Percentiles rank a stretch among this genome's conserved stretches.
Evolutionary conservation across 179 eudicot genomes (phyloP).

Genomic region (Spinacia oleracea): DNA sequence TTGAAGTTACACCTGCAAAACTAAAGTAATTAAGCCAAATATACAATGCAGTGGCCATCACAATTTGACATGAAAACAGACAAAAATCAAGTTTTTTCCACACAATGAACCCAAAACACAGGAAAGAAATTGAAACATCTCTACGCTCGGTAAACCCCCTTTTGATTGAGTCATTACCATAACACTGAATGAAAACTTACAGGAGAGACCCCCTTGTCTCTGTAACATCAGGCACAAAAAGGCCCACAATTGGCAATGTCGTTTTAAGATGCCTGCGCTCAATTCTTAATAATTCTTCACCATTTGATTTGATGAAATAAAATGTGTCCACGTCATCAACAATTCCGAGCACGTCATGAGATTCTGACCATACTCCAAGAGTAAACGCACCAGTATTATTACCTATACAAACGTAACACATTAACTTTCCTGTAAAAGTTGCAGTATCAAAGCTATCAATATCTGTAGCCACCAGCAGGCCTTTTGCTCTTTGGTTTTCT

Average conservation of each 20-base stretch:
- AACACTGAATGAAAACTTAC: conserved; percentile 52
- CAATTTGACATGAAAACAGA: conserved; percentile 6
- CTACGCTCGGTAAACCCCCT: not conserved
- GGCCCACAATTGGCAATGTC: conserved; percentile 55
- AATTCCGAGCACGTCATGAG: conserved; percentile 83
- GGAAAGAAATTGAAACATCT: conserved; percentile 17
- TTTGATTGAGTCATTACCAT: not conserved
- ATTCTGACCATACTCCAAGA: conserved; percentile 88
- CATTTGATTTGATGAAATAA: conserved; percentile 84
- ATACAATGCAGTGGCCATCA: conserved; percentile 7
- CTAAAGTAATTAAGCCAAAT: conserved; percentile 21
- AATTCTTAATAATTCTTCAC: conserved; percentile 83
- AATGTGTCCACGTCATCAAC: conserved; percentile 64
- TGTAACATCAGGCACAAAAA: conserved; percentile 51
- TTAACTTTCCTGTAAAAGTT: conserved; percentile 3
- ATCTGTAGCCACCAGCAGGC: not conserved
- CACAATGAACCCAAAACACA: not conserved
- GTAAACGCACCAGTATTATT: conserved; percentile 43
- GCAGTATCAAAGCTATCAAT: not conserved
- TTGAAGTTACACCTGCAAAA: conserved; percentile 80
- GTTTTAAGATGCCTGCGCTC: conserved; percentile 60
- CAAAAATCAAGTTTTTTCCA: not conserved
- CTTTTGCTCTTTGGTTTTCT: not conserved
- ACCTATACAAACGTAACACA: conserved; percentile 28
- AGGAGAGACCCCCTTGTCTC: conserved; percentile 54